Evolutionary conservation across 371 early-diverging fungal species (phyloP).

Genomic region (Mucor sp.): DNA sequence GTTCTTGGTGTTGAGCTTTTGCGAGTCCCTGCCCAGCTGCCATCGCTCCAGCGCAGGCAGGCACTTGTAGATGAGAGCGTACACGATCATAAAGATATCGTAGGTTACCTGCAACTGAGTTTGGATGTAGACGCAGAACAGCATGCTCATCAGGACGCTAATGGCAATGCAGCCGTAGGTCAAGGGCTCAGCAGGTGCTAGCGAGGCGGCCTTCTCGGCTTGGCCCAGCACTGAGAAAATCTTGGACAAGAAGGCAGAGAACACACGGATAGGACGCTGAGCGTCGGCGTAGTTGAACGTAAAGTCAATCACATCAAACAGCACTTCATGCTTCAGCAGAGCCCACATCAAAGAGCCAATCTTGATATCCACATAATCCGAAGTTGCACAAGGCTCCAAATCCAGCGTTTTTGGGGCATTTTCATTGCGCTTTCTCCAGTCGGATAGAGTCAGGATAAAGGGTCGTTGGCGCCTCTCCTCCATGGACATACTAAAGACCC

Average conservation of each 20-base stretch:
- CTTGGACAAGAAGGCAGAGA: conserved; percentile 17
- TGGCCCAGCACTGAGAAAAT: conserved; percentile 1
- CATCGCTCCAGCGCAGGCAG: conserved; percentile 27
- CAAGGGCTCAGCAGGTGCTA: conserved; percentile 2
- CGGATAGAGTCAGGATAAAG: conserved; percentile 25
- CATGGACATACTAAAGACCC: conserved; percentile 38
- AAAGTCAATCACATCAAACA: conserved; percentile 22
- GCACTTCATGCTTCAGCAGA: conserved; percentile 17
- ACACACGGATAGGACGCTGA: conserved; percentile 16
- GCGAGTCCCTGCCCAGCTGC: conserved; percentile 13
- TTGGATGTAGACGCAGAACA: conserved; percentile 42
- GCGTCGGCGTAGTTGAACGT: conserved; percentile 16
- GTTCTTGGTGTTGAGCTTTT: conserved; percentile 9
- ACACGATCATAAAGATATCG: conserved; percentile 21
- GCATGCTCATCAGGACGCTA: conserved; percentile 22
- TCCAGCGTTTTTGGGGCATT: neutral
- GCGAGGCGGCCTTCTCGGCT: neutral
- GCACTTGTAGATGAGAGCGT: conserved; percentile 16
- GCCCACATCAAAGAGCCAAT: conserved; percentile 1
- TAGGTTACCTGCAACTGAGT: conserved; percentile 37
- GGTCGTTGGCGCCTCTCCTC: conserved; percentile 36
- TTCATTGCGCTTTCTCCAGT: conserved; percentile 31
- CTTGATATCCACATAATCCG: neutral
- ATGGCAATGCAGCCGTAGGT: conserved; percentile 1
- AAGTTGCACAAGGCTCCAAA: neutral